Conservation (phyloP, 2,329 filamentous ascomycete species). For the Clonostachys rosea region DNA sequence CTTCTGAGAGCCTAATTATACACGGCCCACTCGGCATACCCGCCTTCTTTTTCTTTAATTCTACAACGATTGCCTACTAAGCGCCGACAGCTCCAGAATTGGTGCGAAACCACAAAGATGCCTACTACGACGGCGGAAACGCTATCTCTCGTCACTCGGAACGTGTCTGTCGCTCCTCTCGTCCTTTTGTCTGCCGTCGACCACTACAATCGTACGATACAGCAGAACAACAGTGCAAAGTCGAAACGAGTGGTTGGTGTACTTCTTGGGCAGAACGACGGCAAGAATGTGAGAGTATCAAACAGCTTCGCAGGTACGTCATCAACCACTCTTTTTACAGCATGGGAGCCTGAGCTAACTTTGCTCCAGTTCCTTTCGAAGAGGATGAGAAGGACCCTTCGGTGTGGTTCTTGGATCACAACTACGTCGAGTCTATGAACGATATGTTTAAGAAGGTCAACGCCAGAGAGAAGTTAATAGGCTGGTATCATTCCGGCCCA, state of each 20-base stretch:
- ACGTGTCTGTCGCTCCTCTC: conserved; percentile 94
- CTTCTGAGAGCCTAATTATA: too few species aligned
- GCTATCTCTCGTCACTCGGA: conserved; percentile 88
- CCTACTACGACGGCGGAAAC: conserved; percentile 96
- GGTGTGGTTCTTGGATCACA: conserved; percentile 99
- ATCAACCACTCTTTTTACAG: conserved; percentile 2
- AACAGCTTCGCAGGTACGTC: conserved; percentile 92
- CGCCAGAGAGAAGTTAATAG: conserved; percentile 96
- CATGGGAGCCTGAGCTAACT: conserved; percentile 4
- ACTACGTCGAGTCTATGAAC: conserved; percentile 99
- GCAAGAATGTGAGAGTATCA: conserved; percentile 92
- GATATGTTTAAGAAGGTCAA: conserved; percentile 99
- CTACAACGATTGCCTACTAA: too few species aligned
- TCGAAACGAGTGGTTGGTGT: conserved; percentile 85
- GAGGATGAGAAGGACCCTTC: conserved; percentile 98
- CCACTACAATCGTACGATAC: conserved; percentile 90
- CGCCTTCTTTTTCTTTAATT: too few species aligned
- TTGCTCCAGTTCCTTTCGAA: conserved; percentile 80
- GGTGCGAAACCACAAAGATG: conserved; percentile 51
- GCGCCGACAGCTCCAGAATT: too few species aligned
- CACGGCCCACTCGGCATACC: too few species aligned
- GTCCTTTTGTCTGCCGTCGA: conserved; percentile 97
- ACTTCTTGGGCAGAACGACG: conserved; percentile 90
- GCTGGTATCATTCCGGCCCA: conserved; percentile 98
- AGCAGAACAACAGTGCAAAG: conserved; percentile 69